Base-by-base conservation (phyloP, 192 early-diverging fungal genomes). In the Rhizophagus clarus region DNA sequence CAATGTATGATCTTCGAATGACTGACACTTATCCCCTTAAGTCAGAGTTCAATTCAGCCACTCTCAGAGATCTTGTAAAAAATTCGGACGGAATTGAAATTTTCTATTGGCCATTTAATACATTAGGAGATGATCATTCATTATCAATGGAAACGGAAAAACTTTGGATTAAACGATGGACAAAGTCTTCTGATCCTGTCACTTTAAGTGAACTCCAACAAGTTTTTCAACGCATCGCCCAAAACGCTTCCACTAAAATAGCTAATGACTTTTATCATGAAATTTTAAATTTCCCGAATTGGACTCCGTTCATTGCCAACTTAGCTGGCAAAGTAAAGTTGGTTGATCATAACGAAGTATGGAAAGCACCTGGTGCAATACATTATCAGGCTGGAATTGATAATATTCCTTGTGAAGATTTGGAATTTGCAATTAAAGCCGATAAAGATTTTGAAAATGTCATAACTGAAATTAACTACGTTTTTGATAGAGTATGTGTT, bases 1-100 rank as follows among this genome's bases (percentile, higher is more conserved):
- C 85, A 34, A 84, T 86, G 83, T 84, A 82, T 72, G 79, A 83
- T 42, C 62, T 87, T 20, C 47, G 67, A 26, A 87, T 84, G 85
- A 84, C 32, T 3, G 83, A 86, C 42, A 76, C 77, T 10, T 69
- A 61, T 4, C 82, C 81, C 4, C 31, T 81, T 14, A 42, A 12
- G 7, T 45, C 68, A 34, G 79, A 80, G 20, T 34, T 32, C 12
- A 60, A 63, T 0, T 67, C 81, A 2, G 9, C 24, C 20, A 42
- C 71, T 22, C 7, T 83, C 28, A 56, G 74, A 20, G 68, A 64
- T 20, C 10, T 77, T 15, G 76, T 49, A 72, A 67, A 12, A 80
- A 75, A 40, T 42, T 83, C 61, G 31, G 81, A 84, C 24, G 64
- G 80, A 28, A 49, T 83, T 9, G 77, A 86, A 72, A 79, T 84